These are phyloP conservation scores for Coemansia sp. DNA, from an alignment of 192 early-diverging fungal genomes.

Conservation along the genomic window DNA sequence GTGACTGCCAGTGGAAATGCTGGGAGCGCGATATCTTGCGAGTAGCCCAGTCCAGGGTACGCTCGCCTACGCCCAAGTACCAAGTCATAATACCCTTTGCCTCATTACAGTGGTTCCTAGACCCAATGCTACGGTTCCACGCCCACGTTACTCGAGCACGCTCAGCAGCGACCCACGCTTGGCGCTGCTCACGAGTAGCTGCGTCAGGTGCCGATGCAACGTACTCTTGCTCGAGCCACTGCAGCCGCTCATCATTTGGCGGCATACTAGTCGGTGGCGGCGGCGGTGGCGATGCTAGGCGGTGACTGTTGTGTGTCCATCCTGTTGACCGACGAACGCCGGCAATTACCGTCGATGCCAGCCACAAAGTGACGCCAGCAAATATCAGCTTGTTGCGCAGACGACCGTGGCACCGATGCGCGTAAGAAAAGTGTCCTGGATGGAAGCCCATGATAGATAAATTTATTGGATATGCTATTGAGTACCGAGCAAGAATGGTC, in stretches of 20 bases:
- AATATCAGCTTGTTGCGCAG: constrained; percentile 33
- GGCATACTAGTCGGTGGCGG: not conserved
- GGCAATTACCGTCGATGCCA: constrained; percentile 40
- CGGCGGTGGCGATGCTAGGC: constrained; percentile 1
- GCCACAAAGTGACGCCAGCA: constrained; percentile 39
- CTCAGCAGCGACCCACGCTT: constrained; percentile 15
- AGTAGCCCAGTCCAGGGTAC: constrained; percentile 46
- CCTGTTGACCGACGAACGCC: constrained; percentile 39
- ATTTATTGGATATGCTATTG: not conserved
- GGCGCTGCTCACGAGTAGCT: constrained; percentile 17
- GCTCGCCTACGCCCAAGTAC: constrained; percentile 48
- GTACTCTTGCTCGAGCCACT: constrained; percentile 30
- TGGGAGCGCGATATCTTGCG: constrained; percentile 25
- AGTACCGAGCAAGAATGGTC: not conserved
- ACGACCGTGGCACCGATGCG: constrained; percentile 16
- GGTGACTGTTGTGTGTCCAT: constrained; percentile 28
- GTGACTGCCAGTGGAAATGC: constrained; percentile 26
- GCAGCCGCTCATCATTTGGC: not conserved
- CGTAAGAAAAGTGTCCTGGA: constrained; percentile 9
- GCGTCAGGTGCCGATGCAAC: constrained; percentile 16
- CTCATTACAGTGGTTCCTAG: not conserved
- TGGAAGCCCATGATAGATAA: constrained; percentile 13
- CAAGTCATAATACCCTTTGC: constrained; percentile 8
- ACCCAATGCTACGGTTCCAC: not conserved
- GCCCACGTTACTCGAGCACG: constrained; percentile 1